Conservation (phyloP, 345 rosid genomes). For the Brassica nigra region DNA sequence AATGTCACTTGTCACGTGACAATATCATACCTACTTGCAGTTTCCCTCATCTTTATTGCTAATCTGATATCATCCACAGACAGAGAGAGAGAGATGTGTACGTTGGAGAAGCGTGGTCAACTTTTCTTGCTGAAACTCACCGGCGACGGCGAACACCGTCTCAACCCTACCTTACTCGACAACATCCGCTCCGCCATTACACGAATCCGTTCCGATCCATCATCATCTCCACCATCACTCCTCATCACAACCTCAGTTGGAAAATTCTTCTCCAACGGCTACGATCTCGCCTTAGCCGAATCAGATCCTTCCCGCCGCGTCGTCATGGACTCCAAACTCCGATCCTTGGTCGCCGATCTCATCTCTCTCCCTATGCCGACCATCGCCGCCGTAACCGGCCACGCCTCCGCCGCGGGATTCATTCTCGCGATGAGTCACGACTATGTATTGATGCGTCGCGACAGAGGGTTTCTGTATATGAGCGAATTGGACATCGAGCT, state of each 20-base stretch:
- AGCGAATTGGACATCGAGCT: constrained; percentile 65
- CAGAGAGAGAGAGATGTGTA: constrained; percentile 37
- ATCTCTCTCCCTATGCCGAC: constrained; percentile 71
- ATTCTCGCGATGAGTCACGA: constrained; percentile 65
- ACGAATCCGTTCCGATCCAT: constrained; percentile 45
- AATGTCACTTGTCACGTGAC: no score
- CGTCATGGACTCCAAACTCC: constrained; percentile 47
- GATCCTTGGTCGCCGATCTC: constrained; percentile 51
- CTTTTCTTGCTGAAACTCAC: constrained; percentile 56
- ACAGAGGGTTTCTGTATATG: constrained; percentile 74
- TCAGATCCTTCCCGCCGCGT: constrained; percentile 35
- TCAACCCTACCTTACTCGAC: constrained; percentile 53
- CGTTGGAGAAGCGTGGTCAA: constrained; percentile 54
- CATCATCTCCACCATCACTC: constrained; percentile 46
- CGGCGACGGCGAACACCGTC: constrained; percentile 66
- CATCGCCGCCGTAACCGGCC: constrained; percentile 68
- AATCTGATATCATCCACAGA: neutral
- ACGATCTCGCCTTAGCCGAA: constrained; percentile 60
- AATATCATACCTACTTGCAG: no score
- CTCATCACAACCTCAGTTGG: constrained; percentile 73
- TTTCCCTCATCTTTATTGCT: no score
- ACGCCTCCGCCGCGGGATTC: constrained; percentile 73
- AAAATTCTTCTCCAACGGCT: constrained; percentile 88
- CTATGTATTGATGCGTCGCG: constrained; percentile 61
- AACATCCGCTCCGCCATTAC: constrained; percentile 48